Base-by-base conservation (phyloP, 176 grass and related monocot genomes). In the Chloris gayana region DNA sequence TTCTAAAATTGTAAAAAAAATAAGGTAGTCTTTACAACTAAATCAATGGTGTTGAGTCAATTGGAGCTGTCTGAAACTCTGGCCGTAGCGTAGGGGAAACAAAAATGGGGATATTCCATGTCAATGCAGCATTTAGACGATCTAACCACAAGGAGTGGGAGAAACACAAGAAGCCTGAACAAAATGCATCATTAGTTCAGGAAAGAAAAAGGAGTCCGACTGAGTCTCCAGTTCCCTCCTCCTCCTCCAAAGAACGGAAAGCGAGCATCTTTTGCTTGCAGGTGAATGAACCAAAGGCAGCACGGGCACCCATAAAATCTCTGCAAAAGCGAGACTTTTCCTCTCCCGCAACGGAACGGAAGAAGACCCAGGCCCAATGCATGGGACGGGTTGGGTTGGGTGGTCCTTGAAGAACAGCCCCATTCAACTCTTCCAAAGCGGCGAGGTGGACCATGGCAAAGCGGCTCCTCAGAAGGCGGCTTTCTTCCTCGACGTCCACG, bases 291-390 rank as follows among this genome's bases (percentile, higher is more conserved):
- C 37, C 78, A 81, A 85, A 82, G n/a, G 24, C 2, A 82, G 83
- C 83, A 78, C 67, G 77, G 34, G 65, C 82, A 65, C 82, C 82
- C 65, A 85, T 85, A 85, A 89, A 89, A 76, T 15, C 59, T 30
- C 2, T 57, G 67, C 24, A 46, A 89, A 89, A 85, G 78, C 83
- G 31, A 60, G 67, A 39, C 73, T 77, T 85, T 85, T 66, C 44
- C 35, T 81, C 72, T 66, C 33, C 72, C 25, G 49, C 64, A 46
- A 71, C 71, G 76, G 32, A 42, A 88, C n/a, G n/a, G 73, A 62
- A 70, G 35, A 64, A 38, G 22, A 54, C 61, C 76, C 13, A 78
- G 0, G 3, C 14, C 67, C n/a, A 21, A 71, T 32, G 81, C 58
- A 78, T 63, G 77, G 25, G 24, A 7, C 13, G 12, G 71, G 79